phyloP scores from a whole-genome alignment of 371 early-diverging fungal species.

The Blastocladiella emersonii region DNA sequence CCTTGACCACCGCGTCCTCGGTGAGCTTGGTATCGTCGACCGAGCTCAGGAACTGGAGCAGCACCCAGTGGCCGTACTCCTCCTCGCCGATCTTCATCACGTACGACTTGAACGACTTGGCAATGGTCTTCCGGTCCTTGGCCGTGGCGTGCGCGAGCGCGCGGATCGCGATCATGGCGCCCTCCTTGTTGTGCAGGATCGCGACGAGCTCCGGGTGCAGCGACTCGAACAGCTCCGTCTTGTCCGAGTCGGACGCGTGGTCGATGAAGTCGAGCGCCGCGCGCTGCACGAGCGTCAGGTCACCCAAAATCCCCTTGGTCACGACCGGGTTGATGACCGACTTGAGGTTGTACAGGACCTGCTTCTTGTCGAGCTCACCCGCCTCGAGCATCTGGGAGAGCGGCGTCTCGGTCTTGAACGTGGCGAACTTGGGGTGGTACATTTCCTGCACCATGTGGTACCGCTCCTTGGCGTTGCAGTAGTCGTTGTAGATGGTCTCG shows the following conservation, averaged over 20 bases:
- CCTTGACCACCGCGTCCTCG: slow-evolving; percentile 54
- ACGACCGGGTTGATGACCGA: slow-evolving; percentile 53
- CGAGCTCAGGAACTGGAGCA: slow-evolving; percentile 68
- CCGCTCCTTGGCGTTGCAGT: slow-evolving; percentile 61
- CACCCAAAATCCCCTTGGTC: slow-evolving; percentile 67
- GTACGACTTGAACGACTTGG: slow-evolving; percentile 72
- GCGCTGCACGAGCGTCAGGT: slow-evolving; percentile 70
- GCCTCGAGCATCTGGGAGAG: slow-evolving; percentile 28
- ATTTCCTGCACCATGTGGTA: slow-evolving; percentile 72
- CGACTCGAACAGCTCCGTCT: neutral
- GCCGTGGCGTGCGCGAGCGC: slow-evolving; percentile 60
- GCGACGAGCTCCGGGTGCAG: slow-evolving; percentile 31
- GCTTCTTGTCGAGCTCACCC: slow-evolving; percentile 62
- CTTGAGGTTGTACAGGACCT: slow-evolving; percentile 57
- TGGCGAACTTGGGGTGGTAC: slow-evolving; percentile 79
- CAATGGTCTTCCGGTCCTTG: slow-evolving; percentile 77
- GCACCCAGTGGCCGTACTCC: slow-evolving; percentile 77
- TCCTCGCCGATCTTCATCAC: slow-evolving; percentile 69
- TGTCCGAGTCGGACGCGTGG: slow-evolving; percentile 14
- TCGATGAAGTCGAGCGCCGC: slow-evolving; percentile 68
- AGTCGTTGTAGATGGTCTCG: slow-evolving; percentile 72
- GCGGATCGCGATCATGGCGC: slow-evolving; percentile 68
- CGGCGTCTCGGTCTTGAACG: slow-evolving; percentile 47
- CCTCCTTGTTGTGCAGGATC: slow-evolving; percentile 83
- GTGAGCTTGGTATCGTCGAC: slow-evolving; percentile 90